A percentile compares a stretch with the other conserved stretches of the same genome.
Evolutionary conservation across 257 asterid genomes (phyloP).

Genomic region (Coffea eugenioides): DNA sequence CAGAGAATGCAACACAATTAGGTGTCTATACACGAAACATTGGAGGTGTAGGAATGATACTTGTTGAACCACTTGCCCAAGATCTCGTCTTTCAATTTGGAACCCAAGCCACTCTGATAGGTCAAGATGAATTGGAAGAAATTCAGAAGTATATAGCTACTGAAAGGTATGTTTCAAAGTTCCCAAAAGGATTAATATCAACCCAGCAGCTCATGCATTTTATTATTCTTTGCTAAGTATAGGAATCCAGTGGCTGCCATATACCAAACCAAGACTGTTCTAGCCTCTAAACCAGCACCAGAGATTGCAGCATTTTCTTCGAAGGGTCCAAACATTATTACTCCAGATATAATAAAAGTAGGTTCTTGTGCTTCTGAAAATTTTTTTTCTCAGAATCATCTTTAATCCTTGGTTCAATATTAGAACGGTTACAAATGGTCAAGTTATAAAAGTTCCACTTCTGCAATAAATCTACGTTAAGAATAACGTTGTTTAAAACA

Average conservation of each 20-base stretch:
- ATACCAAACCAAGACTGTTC: constrained; percentile 29
- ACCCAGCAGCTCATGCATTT: too few relatives aligned
- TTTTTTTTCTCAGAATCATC: too few relatives aligned
- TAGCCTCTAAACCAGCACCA: constrained; percentile 47
- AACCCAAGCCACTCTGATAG: constrained; percentile 34
- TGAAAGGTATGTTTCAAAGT: constrained; percentile 33
- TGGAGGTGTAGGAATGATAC: constrained; percentile 52
- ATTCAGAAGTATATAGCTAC: constrained; percentile 40
- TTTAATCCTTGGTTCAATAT: too few relatives aligned
- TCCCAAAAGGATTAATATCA: not conserved
- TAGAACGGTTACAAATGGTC: too few relatives aligned
- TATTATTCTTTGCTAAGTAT: not conserved
- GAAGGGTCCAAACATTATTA: constrained; percentile 54
- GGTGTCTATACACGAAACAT: constrained; percentile 30
- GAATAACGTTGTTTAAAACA: not conserved
- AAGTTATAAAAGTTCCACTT: too few relatives aligned
- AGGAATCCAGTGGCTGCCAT: constrained; percentile 57
- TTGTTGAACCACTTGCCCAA: constrained; percentile 38
- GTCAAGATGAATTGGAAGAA: constrained; percentile 35
- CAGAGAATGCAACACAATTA: constrained; percentile 22
- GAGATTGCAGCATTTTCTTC: constrained; percentile 44
- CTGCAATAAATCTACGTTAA: too few relatives aligned
- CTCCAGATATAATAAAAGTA: constrained; percentile 59
- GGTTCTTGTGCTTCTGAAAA: not conserved
- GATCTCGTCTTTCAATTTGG: constrained; percentile 38